Conservation (phyloP, 108 stramenopile genomes). For the Cylindrotheca closterium region DNA sequence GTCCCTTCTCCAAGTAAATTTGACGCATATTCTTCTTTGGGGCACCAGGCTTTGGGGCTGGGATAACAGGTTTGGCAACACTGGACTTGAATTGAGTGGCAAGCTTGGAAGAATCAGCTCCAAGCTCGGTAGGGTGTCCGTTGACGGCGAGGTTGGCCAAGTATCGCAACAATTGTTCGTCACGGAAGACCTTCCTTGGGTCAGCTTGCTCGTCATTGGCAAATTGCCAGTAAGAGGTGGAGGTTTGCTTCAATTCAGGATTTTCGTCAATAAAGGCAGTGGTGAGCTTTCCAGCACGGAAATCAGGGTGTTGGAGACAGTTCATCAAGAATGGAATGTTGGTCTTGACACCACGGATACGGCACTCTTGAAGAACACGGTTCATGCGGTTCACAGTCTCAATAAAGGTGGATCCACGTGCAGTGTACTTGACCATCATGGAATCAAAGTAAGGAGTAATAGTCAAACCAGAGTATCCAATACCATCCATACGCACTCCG, state of each 20-base stretch:
- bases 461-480: slow-evolving; percentile 69
- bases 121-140: slow-evolving; percentile 85
- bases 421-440: slow-evolving; percentile 94
- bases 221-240: slow-evolving; percentile 60
- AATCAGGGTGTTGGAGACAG: slow-evolving; percentile 85
- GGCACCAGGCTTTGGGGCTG: slow-evolving; percentile 16
- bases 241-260: slow-evolving; percentile 62
- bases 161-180: slow-evolving; percentile 75
- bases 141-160: slow-evolving; percentile 89
- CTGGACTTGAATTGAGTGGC: slow-evolving; percentile 69
- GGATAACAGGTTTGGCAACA: slow-evolving; percentile 87
- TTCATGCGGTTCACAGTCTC: slow-evolving; percentile 81
- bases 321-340: slow-evolving; percentile 83
- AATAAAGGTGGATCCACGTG: slow-evolving; percentile 57
- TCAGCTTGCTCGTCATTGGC: slow-evolving; percentile 63
- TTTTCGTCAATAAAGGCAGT: slow-evolving; percentile 89
- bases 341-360: slow-evolving; percentile 91
- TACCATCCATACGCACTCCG: slow-evolving; percentile 90
- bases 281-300: slow-evolving; percentile 74
- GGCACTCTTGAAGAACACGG: slow-evolving; percentile 86
- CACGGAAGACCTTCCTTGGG: slow-evolving; percentile 55
- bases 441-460: slow-evolving; percentile 93
- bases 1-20: slow-evolving; percentile 72
- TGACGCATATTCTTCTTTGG: slow-evolving; percentile 28
- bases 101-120: slow-evolving; percentile 73